phyloP scores from a whole-genome alignment of 75 land plant species.

The Cunninghamia lanceolata region DNA sequence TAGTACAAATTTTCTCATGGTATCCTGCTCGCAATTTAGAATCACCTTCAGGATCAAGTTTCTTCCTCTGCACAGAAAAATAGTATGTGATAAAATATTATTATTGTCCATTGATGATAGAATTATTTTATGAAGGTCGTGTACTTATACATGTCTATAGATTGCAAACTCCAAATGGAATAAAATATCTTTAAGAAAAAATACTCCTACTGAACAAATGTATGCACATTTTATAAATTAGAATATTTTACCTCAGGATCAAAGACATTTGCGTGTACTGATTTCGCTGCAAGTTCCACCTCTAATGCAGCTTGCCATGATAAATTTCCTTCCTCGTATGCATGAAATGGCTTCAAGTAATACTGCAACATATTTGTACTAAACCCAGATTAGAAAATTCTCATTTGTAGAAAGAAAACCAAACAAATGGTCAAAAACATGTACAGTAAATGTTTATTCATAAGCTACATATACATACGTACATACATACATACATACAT shows the following conservation, averaged over 20 bases:
- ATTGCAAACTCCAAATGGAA: not conserved
- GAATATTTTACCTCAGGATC: conserved; percentile 33
- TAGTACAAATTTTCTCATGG: conserved; percentile 29
- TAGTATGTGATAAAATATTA: not conserved
- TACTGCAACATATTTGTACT: conserved; percentile 22
- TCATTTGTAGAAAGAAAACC: not conserved
- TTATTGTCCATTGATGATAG: conserved; percentile 8
- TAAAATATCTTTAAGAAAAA: not conserved
- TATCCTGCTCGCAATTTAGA: conserved; percentile 30
- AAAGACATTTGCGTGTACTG: conserved; percentile 50
- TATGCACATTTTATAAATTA: not conserved
- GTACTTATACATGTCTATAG: not conserved
- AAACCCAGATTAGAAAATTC: not conserved
- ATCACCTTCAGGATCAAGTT: conserved; percentile 51
- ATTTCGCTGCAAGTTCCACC: conserved; percentile 52
- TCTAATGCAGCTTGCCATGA: conserved; percentile 54
- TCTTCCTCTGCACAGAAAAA: conserved; percentile 33
- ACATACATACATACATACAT: no score
- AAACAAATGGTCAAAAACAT: not conserved
- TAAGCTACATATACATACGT: not conserved
- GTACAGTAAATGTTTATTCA: not conserved
- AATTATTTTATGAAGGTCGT: not conserved
- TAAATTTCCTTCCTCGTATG: conserved; percentile 42
- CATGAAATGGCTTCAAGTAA: conserved; percentile 51
- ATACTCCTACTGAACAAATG: not conserved